Evolutionary conservation across 75 land plant genomes (phyloP).

Genomic region (Adiantum capillusveneris): DNA sequence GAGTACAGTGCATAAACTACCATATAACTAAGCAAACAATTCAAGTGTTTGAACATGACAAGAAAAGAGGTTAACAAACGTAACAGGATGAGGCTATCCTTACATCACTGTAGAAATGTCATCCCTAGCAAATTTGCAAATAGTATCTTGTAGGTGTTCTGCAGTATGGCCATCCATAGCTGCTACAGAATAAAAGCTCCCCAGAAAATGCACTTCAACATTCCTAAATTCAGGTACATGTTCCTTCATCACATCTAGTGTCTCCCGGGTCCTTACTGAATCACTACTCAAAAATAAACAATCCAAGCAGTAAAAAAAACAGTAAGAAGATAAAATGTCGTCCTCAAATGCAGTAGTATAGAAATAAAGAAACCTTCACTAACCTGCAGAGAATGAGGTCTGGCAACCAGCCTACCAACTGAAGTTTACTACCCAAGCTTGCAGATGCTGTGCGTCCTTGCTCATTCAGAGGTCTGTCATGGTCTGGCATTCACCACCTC

Average conservation of each 20-base stretch:
- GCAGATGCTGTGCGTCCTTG: constrained; percentile 64
- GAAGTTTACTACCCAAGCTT: constrained; percentile 53
- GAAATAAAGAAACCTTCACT: background rate
- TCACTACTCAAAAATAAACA: constrained; percentile 48
- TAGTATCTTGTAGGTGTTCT: constrained; percentile 66
- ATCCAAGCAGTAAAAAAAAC: too few species aligned
- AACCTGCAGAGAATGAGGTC: constrained; percentile 83
- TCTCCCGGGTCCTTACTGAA: constrained; percentile 70
- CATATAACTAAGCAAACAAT: too few species aligned
- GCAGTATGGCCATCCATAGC: constrained; percentile 99
- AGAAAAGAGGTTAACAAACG: too few species aligned
- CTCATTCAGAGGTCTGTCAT: constrained; percentile 85
- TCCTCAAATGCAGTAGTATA: too few species aligned
- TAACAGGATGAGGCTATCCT: too few species aligned
- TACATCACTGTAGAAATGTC: constrained; percentile 81
- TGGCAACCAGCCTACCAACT: constrained; percentile 78
- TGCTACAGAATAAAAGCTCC: constrained; percentile 88
- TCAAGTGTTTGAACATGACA: too few species aligned
- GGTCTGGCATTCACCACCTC: constrained; percentile 43
- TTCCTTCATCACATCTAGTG: constrained; percentile 77
- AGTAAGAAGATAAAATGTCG: too few species aligned
- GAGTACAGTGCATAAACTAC: too few species aligned
- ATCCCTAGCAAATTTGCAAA: constrained; percentile 60
- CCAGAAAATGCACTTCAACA: constrained; percentile 69
- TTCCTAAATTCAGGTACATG: constrained; percentile 46